phyloP scores from a whole-genome alignment of 192 early-diverging fungal species.

The Podila epigama region DNA sequence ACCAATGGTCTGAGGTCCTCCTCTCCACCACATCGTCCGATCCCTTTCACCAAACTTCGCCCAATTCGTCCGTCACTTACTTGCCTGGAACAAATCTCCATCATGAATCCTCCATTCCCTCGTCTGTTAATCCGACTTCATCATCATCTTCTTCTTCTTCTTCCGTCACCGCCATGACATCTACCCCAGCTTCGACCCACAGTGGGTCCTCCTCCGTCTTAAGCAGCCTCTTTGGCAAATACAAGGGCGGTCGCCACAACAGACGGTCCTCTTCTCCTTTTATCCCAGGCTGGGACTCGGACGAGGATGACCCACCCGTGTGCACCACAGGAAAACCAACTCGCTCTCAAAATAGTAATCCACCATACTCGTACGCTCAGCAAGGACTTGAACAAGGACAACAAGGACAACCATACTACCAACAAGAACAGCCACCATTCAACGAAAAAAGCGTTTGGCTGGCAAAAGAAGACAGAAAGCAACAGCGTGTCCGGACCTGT shows the following conservation, averaged over 20 bases:
- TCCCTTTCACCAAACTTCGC: not conserved
- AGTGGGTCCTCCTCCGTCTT: slow-evolving; percentile 4
- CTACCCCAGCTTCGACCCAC: not conserved
- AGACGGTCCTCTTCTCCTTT: slow-evolving; percentile 13
- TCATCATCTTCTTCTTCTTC: not conserved
- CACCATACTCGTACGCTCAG: not conserved
- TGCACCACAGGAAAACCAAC: not conserved
- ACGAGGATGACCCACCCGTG: slow-evolving; percentile 33
- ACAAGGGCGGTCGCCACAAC: not conserved
- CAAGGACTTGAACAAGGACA: not conserved
- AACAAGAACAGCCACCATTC: not conserved
- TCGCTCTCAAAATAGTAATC: not conserved
- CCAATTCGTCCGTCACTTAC: not conserved
- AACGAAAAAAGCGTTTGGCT: slow-evolving; percentile 42
- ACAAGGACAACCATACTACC: not conserved
- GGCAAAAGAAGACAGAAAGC: slow-evolving; percentile 13
- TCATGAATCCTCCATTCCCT: too few species aligned
- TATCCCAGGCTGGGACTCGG: slow-evolving; percentile 38
- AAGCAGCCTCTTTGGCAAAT: slow-evolving; percentile 8
- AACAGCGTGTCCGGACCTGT: slow-evolving; percentile 18
- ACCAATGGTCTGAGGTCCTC: not conserved
- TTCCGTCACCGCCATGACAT: not conserved
- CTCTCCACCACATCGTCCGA: not conserved
- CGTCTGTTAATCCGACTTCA: not conserved
- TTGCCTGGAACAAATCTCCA: not conserved